Evolutionary conservation across 179 eudicot species (phyloP), one percentile per base, ranked within the genome.

Genomic region (Amaranthus tricolor): DNA sequence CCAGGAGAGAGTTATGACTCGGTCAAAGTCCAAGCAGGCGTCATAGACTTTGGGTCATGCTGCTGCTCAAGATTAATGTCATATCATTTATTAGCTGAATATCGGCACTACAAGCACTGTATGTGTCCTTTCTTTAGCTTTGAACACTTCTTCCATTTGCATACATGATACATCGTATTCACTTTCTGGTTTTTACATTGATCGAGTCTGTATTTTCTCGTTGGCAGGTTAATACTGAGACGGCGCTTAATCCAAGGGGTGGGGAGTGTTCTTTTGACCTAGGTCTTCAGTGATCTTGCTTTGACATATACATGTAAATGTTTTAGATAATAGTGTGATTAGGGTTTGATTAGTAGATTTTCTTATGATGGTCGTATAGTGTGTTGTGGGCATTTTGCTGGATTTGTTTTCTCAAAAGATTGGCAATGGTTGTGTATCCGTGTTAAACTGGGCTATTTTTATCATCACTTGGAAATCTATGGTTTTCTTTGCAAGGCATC

Each of bases 261-360:
- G 19, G 68, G 53, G 57, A 0, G 44, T 52, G 51, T 11, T 24
- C 19, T 44, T 45, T 63, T 57, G 62, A 63, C 21, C 51, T 55
- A 17, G 74, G 59, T 53, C 52, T 60, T 17, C 19, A 48, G 66
- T 55, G 20, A 68, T 67, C 70, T 62, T 51, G 52, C 43, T 54
- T 64, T 61, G 80, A 49, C 60, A 72, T 60, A 54, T 76, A 66
- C 74, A 43, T 76, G 80, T 80, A 76, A 70, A 74, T 79, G 78
- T 48, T 13, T 69, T 79, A 74, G 76, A 52, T 55, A 61, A n/a
- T 49, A 66, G 63, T 6, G 60, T 76, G 70, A 62, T 68, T 70
- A 62, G 74, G 62, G 61, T 68, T 56, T 80, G 68, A 45, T 53
- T 59, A 44, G 73, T 66, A 71, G 74, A 31, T 59, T 77, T 65